A percentile compares a stretch with the other conserved stretches of the same genome.
phyloP scores from a whole-genome alignment of 2,329 filamentous ascomycete species.

The Allantophomopsis lycopodina region DNA sequence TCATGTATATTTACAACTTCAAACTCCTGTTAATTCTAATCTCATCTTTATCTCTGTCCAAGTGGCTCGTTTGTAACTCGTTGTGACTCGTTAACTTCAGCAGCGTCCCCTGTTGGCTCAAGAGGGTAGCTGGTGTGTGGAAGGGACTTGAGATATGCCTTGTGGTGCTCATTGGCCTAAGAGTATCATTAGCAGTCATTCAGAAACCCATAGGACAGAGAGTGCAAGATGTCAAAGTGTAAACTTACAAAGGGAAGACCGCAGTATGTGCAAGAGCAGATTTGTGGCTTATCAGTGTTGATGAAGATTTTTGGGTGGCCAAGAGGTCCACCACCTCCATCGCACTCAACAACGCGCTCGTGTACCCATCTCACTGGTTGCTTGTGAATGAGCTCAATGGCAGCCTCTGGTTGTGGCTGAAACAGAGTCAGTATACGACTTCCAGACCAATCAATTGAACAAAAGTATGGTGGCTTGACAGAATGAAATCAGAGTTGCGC shows the following conservation, averaged over 20 bases:
- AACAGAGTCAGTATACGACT: conserved; percentile 15
- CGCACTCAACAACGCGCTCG: conserved; percentile 68
- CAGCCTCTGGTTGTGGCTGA: conserved; percentile 77
- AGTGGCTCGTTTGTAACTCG: conserved; percentile 42
- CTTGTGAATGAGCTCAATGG: conserved; percentile 92
- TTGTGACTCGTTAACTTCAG: conserved; percentile 42
- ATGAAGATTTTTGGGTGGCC: conserved; percentile 94
- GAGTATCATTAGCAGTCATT: neutral
- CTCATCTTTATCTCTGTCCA: conserved; percentile 38
- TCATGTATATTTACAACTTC: too few relatives aligned
- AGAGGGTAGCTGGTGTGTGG: conserved; percentile 74
- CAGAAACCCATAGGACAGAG: conserved; percentile 4
- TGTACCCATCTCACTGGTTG: conserved; percentile 90
- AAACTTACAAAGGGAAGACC: conserved; percentile 76
- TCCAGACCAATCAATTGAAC: conserved; percentile 1
- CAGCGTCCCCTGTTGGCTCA: conserved; percentile 40
- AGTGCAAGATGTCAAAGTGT: neutral
- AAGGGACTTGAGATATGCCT: conserved; percentile 70
- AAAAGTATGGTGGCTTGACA: neutral
- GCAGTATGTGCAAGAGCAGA: conserved; percentile 82
- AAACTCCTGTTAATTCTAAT: neutral
- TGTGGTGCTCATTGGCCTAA: conserved; percentile 83
- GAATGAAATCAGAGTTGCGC: conserved; percentile 58
- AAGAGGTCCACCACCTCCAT: conserved; percentile 79
- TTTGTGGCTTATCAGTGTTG: conserved; percentile 95